Base-by-base conservation (phyloP, 371 early-diverging fungal species). In the Mucor mucedo region DNA sequence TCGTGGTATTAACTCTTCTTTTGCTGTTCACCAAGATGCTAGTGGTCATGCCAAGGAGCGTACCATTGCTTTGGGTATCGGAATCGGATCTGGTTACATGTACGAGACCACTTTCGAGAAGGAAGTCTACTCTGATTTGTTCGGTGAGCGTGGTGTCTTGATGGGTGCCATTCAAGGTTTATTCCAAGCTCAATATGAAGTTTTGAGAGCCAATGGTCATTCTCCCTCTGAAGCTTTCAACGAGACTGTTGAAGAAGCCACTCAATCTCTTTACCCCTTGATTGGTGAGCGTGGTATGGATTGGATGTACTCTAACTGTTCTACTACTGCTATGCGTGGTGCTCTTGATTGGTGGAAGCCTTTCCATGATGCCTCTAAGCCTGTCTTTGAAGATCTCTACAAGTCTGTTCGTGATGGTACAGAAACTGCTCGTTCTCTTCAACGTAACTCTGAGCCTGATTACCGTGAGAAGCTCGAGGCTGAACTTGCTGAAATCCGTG, bases 191-290 rank as follows among this genome's bases (percentile, higher is more conserved):
- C 98, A 98, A 79, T 98, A 96, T 82, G 97, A 98, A 65, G 96
- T 97, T 42, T 86, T 98, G 68, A 90, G 97, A 69, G 92, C 94
- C 70, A 89, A 91, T 64, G 98, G 80, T 62, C 98, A 98, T 89
- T 85, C 93, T 41, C 98, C 98, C 58, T 96, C 96, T 35, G 98
- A 98, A 84, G 98, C 98, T 13, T 98, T 96, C 88, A 98, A 98
- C 84, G 98, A 98, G 82, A 98, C 98, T 67, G 98, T 98, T 69
- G 98, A 98, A 85, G 98, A 98, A 82, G 98, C 97, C 58, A 98
- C 98, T 11, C 97, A 98, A 82, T 95, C 96, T 52, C 89, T 98
- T 49, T 95, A 95, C 80, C 98, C 98, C 47, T 87, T 98, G 77
- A 93, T 98, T 71, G 96, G 95, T 76, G 94, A 91, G 67, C 93